Evolutionary conservation across 495 filamentous ascomycete genomes (phyloP).

Genomic region (Pyrenopolyporus hunteri): DNA sequence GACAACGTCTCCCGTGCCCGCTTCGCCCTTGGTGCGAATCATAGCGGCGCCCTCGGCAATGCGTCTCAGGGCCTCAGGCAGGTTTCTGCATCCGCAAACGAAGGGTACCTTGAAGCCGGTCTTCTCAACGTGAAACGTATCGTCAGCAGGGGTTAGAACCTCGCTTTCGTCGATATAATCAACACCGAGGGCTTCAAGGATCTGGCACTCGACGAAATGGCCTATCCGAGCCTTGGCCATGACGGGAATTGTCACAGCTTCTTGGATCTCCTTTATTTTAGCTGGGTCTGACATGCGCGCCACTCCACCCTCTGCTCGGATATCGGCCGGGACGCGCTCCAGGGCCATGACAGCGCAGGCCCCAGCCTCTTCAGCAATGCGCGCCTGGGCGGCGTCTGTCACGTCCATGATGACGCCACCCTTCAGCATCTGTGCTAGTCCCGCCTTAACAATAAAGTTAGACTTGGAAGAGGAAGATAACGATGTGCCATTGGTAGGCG

Average conservation of each 20-base stretch:
- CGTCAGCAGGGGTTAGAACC: slow-evolving; percentile 94
- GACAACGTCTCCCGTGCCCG: slow-evolving; percentile 96
- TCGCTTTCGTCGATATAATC: slow-evolving; percentile 99
- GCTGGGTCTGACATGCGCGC: slow-evolving; percentile 95
- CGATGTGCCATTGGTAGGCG: slow-evolving; percentile 29
- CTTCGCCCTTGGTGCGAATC: slow-evolving; percentile 99
- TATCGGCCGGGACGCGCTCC: slow-evolving; percentile 97
- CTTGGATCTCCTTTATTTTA: slow-evolving; percentile 97
- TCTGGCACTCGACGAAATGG: slow-evolving; percentile 98
- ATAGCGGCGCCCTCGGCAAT: slow-evolving; percentile 96
- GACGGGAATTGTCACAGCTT: slow-evolving; percentile 95
- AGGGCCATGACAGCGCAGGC: slow-evolving; percentile 98
- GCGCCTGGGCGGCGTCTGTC: slow-evolving; percentile 90
- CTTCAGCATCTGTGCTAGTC: slow-evolving; percentile 95
- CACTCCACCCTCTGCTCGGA: slow-evolving; percentile 88
- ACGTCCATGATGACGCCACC: slow-evolving; percentile 99
- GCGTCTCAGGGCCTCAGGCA: slow-evolving; percentile 90
- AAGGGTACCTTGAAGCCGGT: slow-evolving; percentile 82
- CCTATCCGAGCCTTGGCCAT: slow-evolving; percentile 99
- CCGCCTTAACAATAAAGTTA: slow-evolving; percentile 82
- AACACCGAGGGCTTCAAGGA: slow-evolving; percentile 91
- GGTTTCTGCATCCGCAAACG: slow-evolving; percentile 94
- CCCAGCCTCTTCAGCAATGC: slow-evolving; percentile 96
- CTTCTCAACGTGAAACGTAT: slow-evolving; percentile 91
- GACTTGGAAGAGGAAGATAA: slow-evolving; percentile 30